phyloP scores from a whole-genome alignment of 306 rosid genomes.

The Prunus fruticosa region DNA sequence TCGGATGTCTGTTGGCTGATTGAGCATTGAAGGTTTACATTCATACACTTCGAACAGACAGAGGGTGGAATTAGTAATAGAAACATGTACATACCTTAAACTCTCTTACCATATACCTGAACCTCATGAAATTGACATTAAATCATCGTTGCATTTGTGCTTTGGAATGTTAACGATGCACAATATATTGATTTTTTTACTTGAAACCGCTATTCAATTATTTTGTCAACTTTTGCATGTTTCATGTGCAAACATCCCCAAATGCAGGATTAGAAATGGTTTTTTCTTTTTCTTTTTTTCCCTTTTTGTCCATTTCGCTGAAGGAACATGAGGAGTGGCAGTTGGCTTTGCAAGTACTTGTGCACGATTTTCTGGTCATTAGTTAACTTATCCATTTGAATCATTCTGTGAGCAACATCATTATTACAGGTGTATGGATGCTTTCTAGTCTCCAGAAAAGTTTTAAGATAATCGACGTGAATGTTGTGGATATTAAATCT shows the following conservation, averaged over 20 bases:
- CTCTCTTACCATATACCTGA: background rate
- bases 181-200: background rate
- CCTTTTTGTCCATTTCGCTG: no score
- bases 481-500: background rate
- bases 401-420: no score
- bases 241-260: background rate
- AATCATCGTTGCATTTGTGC: background rate
- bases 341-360: no score
- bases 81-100: slow-evolving; percentile 18
- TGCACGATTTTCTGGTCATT: no score
- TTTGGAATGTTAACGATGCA: background rate
- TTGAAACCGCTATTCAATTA: background rate
- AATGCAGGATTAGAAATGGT: background rate
- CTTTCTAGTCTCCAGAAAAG: background rate
- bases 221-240: background rate
- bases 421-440: no score
- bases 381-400: no score
- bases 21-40: background rate
- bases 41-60: background rate
- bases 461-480: background rate
- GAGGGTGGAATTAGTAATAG: background rate
- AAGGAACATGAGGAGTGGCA: background rate
- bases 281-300: background rate
- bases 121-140: slow-evolving; percentile 1
- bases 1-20: background rate